A percentile compares a stretch with the other conserved stretches of the same genome.
phyloP scores from a whole-genome alignment of 306 rosid genomes.

The Herpetospermum pedunculosum region DNA sequence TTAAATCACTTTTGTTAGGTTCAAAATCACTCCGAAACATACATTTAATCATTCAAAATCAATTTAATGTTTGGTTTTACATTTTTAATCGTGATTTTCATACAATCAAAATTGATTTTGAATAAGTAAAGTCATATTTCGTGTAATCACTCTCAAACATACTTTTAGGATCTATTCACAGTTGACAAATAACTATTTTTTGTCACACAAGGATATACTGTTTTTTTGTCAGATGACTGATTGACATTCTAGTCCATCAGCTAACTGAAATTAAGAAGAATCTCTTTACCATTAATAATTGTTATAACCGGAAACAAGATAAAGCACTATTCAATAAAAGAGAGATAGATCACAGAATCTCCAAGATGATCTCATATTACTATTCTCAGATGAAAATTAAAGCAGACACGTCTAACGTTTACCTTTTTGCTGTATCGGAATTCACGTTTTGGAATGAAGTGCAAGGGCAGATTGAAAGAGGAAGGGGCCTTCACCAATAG shows the following conservation, averaged over 20 bases:
- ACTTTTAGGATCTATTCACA: not conserved
- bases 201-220: not conserved
- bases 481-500: constrained; percentile 73
- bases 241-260: not conserved
- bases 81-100: too few species aligned
- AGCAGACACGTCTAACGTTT: constrained; percentile 6
- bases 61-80: too few species aligned
- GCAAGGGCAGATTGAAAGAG: constrained; percentile 58
- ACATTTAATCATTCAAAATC: too few species aligned
- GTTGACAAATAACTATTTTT: not conserved
- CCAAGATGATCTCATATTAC: not conserved
- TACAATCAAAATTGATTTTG: too few species aligned
- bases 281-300: not conserved
- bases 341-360: not conserved
- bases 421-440: constrained; percentile 70
- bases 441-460: constrained; percentile 91
- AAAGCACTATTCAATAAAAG: not conserved
- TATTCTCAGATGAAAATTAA: not conserved
- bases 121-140: too few species aligned
- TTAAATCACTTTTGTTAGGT: too few species aligned
- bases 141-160: too few species aligned
- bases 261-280: not conserved
- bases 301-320: not conserved
- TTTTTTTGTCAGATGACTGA: not conserved
- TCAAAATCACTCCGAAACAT: too few species aligned